Conservation (phyloP, 2,329 filamentous ascomycete genomes). For the Neocatenulostroma microsporum region DNA sequence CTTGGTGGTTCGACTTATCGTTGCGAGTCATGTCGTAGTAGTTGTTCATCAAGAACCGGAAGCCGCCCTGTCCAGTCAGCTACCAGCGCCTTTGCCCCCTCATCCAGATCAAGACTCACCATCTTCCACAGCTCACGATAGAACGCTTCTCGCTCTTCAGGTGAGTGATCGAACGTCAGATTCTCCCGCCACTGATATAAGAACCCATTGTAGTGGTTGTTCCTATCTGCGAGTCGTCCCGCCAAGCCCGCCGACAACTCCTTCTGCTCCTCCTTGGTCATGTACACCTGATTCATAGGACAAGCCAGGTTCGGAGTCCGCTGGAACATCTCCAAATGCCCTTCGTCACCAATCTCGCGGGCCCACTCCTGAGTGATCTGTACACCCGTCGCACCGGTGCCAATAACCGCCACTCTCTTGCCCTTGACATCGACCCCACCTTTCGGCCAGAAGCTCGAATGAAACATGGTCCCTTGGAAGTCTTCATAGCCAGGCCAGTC, state of each 20-base stretch:
- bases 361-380: constrained; percentile 51
- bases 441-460: constrained; percentile 36
- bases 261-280: constrained; percentile 48
- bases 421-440: constrained; percentile 42
- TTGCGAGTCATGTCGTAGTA: constrained; percentile 34
- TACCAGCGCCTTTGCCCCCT: too few relatives aligned
- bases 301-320: constrained; percentile 59
- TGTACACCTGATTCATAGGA: constrained; percentile 48
- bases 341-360: constrained; percentile 19
- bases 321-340: constrained; percentile 53
- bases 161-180: constrained; percentile 43
- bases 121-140: constrained; percentile 36
- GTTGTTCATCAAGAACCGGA: constrained; percentile 36
- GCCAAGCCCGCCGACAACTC: constrained; percentile 34
- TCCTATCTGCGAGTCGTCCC: constrained; percentile 45
- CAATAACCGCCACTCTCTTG: constrained; percentile 56
- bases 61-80: constrained; percentile 26
- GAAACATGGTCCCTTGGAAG: constrained; percentile 50
- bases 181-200: constrained; percentile 49
- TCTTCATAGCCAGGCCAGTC: constrained; percentile 52
- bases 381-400: constrained; percentile 57
- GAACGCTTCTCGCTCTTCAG: constrained; percentile 37
- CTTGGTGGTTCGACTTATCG: constrained; percentile 35
- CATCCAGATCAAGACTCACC: too few relatives aligned
- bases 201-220: constrained; percentile 53